Percentiles rank a stretch among this genome's conserved stretches.
Evolutionary conservation across 1,284 basidiomycete genomes (phyloP).

Genomic region (Ceratobasidium sp.): DNA sequence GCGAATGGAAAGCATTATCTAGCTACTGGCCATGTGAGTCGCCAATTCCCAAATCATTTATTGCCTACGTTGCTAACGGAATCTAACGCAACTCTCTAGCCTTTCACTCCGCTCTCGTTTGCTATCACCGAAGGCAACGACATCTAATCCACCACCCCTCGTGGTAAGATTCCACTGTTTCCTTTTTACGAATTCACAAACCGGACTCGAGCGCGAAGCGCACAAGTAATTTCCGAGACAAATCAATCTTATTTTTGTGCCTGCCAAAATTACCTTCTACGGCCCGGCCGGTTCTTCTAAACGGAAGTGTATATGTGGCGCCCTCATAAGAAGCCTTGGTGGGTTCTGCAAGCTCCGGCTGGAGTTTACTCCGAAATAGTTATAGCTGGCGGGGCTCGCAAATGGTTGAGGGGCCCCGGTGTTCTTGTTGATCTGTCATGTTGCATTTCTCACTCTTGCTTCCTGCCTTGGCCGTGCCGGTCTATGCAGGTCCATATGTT

Average conservation of each 20-base stretch:
- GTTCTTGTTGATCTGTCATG: constrained; percentile 10
- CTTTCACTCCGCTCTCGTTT: constrained; percentile 46
- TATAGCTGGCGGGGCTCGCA: too few species aligned
- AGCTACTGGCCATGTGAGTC: constrained; percentile 76
- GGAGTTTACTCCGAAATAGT: constrained; percentile 25
- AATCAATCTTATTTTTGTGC: constrained; percentile 3
- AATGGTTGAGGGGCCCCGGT: background rate
- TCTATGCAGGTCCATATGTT: background rate
- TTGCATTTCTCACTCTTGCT: constrained; percentile 18
- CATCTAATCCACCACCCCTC: background rate
- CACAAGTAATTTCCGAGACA: constrained; percentile 14
- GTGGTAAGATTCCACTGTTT: constrained; percentile 13
- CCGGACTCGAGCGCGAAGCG: constrained; percentile 4
- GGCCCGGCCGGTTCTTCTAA: constrained; percentile 34
- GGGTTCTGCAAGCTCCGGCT: constrained; percentile 10
- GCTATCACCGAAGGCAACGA: constrained; percentile 39
- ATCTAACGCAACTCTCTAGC: constrained; percentile 37
- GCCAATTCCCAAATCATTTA: background rate
- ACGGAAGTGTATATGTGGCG: too few species aligned
- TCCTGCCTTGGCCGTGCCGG: background rate
- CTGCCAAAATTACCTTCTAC: background rate
- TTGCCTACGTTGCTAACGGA: background rate
- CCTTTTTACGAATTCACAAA: background rate
- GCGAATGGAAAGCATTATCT: constrained; percentile 97
- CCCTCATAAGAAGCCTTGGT: constrained; percentile 13